Conservation (phyloP, 768 basidiomycete species). For the Mycena floridula region DNA sequence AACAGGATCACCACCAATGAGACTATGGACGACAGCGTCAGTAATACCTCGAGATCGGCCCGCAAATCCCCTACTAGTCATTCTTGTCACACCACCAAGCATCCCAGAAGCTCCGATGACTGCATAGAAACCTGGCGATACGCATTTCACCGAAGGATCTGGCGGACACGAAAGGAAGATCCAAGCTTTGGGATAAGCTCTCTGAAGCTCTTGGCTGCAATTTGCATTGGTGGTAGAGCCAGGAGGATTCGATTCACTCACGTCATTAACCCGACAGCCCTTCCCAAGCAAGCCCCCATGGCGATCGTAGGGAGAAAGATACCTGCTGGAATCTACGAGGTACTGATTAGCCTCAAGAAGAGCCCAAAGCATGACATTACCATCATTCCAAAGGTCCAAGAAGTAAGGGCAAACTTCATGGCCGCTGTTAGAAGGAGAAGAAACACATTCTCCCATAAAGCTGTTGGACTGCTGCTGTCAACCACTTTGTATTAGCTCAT, state of each 20-base stretch:
- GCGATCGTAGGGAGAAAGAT: conserved; percentile 75
- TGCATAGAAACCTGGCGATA: conserved; percentile 73
- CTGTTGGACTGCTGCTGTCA: conserved; percentile 42
- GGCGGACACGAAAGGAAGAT: conserved; percentile 69
- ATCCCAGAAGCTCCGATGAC: conserved; percentile 73
- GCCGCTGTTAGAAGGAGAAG: conserved; percentile 56
- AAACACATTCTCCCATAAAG: conserved; percentile 63
- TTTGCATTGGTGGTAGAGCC: conserved; percentile 1
- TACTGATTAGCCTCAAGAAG: neutral
- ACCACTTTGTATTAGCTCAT: neutral
- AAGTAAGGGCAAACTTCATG: conserved; percentile 56
- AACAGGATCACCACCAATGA: conserved; percentile 75
- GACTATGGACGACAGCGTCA: conserved; percentile 33
- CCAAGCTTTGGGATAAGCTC: conserved; percentile 62
- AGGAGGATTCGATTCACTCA: conserved; percentile 23
- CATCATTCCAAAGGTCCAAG: conserved; percentile 80
- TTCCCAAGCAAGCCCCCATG: conserved; percentile 67
- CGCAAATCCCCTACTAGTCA: conserved; percentile 58
- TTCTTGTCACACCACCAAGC: conserved; percentile 70
- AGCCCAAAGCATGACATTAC: conserved; percentile 23
- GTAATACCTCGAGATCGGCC: neutral
- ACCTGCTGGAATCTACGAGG: conserved; percentile 60
- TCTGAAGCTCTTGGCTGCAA: conserved; percentile 58
- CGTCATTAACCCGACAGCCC: conserved; percentile 65
- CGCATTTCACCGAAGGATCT: conserved; percentile 59